Conservation (phyloP, 1,139 yeast species). For the Protomyces inouyei region DNA sequence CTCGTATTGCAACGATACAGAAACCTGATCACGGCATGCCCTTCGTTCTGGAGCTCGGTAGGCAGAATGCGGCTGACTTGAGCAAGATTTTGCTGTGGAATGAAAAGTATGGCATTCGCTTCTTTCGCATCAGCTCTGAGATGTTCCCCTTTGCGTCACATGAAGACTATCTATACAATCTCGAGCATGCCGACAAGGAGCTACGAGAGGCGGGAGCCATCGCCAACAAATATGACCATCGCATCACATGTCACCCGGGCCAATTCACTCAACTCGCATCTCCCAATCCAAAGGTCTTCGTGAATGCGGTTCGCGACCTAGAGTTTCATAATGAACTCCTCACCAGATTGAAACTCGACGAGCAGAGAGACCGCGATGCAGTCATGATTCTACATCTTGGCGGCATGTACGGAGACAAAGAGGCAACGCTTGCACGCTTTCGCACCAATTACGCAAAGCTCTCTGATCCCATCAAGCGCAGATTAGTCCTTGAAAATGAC, state of each 20-base stretch:
- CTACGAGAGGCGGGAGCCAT: constrained; percentile 27
- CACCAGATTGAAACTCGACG: constrained; percentile 20
- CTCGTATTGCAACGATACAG: constrained; percentile 26
- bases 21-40: constrained; percentile 26
- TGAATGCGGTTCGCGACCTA: constrained; percentile 27
- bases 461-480: constrained; percentile 16
- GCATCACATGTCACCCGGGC: constrained; percentile 30
- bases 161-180: constrained; percentile 26
- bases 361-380: constrained; percentile 27
- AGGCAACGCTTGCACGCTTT: constrained; percentile 28
- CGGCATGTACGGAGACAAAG: constrained; percentile 28
- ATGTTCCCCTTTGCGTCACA: constrained; percentile 30
- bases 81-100: constrained; percentile 27
- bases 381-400: constrained; percentile 30
- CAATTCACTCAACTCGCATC: constrained; percentile 29
- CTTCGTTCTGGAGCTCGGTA: constrained; percentile 21
- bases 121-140: constrained; percentile 27
- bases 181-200: constrained; percentile 28
- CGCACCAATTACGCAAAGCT: constrained; percentile 28
- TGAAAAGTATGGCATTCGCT: constrained; percentile 28
- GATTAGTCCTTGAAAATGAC: constrained; percentile 29
- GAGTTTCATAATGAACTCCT: constrained; percentile 28
- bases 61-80: constrained; percentile 27
- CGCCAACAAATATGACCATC: constrained; percentile 27
- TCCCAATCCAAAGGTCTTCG: constrained; percentile 25